Conservation (phyloP, 129 eudicot species). For the Logfia minima region DNA sequence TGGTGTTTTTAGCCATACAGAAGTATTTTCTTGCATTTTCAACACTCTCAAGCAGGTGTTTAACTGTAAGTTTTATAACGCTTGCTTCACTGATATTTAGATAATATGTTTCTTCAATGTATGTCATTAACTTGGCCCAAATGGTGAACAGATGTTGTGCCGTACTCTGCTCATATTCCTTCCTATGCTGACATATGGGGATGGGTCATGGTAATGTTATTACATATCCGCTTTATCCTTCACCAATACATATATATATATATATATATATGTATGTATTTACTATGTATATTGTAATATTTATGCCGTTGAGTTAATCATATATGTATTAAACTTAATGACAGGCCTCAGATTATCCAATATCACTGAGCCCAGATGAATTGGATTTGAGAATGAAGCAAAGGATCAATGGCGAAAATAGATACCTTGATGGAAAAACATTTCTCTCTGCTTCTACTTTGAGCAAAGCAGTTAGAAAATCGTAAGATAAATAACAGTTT, state of each 20-base stretch:
- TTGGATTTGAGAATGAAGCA: slow-evolving; percentile 82
- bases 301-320: not conserved
- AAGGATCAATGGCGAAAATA: slow-evolving; percentile 67
- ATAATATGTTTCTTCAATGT: not conserved
- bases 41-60: slow-evolving; percentile 92
- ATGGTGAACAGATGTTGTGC: slow-evolving; percentile 70
- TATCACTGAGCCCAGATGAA: slow-evolving; percentile 62
- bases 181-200: slow-evolving; percentile 99
- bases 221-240: not conserved
- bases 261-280: too few species aligned
- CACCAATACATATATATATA: too few species aligned
- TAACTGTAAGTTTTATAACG: slow-evolving; percentile 59
- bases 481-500: slow-evolving; percentile 43
- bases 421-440: slow-evolving; percentile 81
- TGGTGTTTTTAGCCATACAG: slow-evolving; percentile 82
- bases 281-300: not conserved
- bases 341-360: slow-evolving; percentile 84
- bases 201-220: slow-evolving; percentile 77
- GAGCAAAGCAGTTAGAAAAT: slow-evolving; percentile 84
- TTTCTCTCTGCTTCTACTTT: slow-evolving; percentile 76
- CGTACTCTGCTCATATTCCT: slow-evolving; percentile 94
- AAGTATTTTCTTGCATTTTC: slow-evolving; percentile 95
- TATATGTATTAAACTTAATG: slow-evolving; percentile 16
- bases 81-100: not conserved
- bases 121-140: slow-evolving; percentile 1